Evolutionary conservation across 2,329 filamentous ascomycete species (phyloP).

Genomic region (Ophiocordyceps camponoti-saundersi): DNA sequence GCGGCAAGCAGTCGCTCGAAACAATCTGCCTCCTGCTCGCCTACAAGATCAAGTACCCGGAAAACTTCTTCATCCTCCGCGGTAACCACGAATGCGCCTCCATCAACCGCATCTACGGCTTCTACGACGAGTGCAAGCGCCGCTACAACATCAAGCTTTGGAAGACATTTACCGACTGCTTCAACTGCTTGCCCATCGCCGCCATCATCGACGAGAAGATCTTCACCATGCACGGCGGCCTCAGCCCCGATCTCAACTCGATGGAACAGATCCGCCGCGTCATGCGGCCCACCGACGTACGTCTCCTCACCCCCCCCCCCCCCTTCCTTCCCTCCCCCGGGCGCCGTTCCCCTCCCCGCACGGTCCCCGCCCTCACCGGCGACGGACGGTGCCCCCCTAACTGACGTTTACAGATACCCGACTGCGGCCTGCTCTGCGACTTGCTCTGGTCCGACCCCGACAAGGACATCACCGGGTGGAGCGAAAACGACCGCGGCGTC

Average conservation of each 20-base stretch:
- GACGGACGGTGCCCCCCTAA: constrained; percentile 3
- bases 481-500: constrained; percentile 95
- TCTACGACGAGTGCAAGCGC: constrained; percentile 99
- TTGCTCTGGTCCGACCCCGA: constrained; percentile 97
- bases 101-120: constrained; percentile 98
- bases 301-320: constrained; percentile 18
- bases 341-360: neutral
- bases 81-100: constrained; percentile 98
- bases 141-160: constrained; percentile 98
- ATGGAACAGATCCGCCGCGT: constrained; percentile 99
- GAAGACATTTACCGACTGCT: constrained; percentile 99
- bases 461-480: constrained; percentile 98
- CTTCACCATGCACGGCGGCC: constrained; percentile 97
- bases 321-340: neutral
- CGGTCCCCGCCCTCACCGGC: constrained; percentile 4
- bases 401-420: constrained; percentile 59
- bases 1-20: constrained; percentile 97
- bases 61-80: constrained; percentile 98
- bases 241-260: constrained; percentile 93
- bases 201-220: constrained; percentile 99
- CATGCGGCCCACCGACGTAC: constrained; percentile 96
- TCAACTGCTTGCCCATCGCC: constrained; percentile 96
- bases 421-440: constrained; percentile 94
- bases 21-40: constrained; percentile 92
- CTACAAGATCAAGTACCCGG: constrained; percentile 99